Evolutionary conservation across 768 basidiomycete species (phyloP).

Genomic region (Tremella yokohamensis): DNA sequence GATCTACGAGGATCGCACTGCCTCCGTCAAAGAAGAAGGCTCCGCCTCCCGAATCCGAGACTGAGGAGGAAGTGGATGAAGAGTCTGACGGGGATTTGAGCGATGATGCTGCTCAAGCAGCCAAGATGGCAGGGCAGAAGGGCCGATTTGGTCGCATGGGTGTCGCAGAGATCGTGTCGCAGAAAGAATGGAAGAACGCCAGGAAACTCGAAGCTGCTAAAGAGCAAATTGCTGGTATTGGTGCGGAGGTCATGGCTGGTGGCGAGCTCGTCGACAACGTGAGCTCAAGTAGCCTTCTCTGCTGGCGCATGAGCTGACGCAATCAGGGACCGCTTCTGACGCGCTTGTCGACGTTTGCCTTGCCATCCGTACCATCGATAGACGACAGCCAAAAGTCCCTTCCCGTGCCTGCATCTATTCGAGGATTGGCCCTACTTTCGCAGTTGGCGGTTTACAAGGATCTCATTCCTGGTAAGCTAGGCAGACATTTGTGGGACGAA

Average conservation of each 20-base stretch:
- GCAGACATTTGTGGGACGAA: not conserved
- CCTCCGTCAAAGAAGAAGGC: conserved; percentile 32
- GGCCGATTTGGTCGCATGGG: conserved; percentile 49
- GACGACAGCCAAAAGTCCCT: conserved; percentile 57
- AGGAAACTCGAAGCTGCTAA: conserved; percentile 68
- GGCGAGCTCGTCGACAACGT: conserved; percentile 81
- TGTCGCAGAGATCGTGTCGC: conserved; percentile 44
- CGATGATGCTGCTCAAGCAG: conserved; percentile 39
- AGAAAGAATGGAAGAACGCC: conserved; percentile 51
- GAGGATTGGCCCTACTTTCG: conserved; percentile 82
- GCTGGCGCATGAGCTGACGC: conserved; percentile 10
- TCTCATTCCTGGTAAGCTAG: conserved; percentile 63
- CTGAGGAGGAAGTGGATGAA: conserved; percentile 30
- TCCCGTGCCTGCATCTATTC: conserved; percentile 72
- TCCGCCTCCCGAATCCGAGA: conserved; percentile 16
- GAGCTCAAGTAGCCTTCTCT: conserved; percentile 47
- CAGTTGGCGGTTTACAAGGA: conserved; percentile 94
- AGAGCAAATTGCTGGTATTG: conserved; percentile 88
- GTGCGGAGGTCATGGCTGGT: conserved; percentile 88
- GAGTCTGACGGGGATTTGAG: conserved; percentile 36
- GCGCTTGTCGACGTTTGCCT: conserved; percentile 83
- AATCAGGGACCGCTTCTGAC: conserved; percentile 77
- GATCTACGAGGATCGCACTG: conserved; percentile 43
- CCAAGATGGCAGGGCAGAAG: conserved; percentile 39
- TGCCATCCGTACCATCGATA: conserved; percentile 66